Base-by-base conservation (phyloP, 1,284 basidiomycete genomes). In the Fistulinella cinereoalba region DNA sequence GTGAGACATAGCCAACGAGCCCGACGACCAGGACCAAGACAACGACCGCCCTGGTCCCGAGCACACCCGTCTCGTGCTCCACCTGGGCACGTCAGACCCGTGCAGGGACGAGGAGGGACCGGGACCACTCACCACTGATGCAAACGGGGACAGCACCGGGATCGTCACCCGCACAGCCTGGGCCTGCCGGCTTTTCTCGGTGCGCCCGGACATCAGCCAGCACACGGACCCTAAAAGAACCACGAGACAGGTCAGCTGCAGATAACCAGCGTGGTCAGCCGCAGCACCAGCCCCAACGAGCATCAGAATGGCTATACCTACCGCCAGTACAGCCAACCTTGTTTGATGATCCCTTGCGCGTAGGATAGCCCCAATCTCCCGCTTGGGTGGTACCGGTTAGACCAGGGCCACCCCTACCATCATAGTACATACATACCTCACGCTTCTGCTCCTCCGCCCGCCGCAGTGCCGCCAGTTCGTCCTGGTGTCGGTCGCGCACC, bases 111-210 rank as follows among this genome's bases (percentile, higher is more conserved):
- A 31, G 38, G 41, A 29, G 28, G 13, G 25, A 25, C 22, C 7
- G n/a, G 19, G 45, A 33, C 29, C 2, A 69, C 76, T 44, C 44
- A 84, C 83, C 53, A 85, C 82, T 3, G 82, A 84, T 2, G 81
- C 75, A 53, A 84, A 85, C 0, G 83, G 82, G 0, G 83, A 85
- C 16, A 85, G 57, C 6, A 85, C 77, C 4, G 82, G 82, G n/a
- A 85, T 79, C 1, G 83, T 84, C 56, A 83, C 81, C 56, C 84
- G 82, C 0, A 72, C 68, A 0, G 76, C 64, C 13, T 65, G 58
- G 58, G 15, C 28, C 15, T 60, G 55, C 62, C 64, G 65, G 49
- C 60, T 53, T 53, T 50, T 41, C 55, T 65, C 44, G 58, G 61
- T 34, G 29, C 68, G 57, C 38, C 41, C 47, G 23, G 58, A 47